phyloP scores from a whole-genome alignment of 176 grass and related monocot species.

The Carex kokanica region DNA sequence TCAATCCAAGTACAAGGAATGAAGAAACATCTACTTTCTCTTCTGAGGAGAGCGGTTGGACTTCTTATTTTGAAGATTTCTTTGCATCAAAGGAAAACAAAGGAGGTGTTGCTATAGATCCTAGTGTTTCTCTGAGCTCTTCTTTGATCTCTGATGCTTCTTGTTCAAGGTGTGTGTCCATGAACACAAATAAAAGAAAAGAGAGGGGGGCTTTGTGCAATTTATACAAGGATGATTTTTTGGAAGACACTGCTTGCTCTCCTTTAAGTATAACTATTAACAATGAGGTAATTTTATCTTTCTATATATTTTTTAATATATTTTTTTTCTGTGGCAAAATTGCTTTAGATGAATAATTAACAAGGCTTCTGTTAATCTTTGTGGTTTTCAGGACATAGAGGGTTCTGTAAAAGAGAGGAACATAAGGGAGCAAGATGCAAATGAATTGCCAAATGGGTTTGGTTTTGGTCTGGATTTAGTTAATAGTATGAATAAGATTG shows the following conservation, averaged over 20 bases:
- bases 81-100: constrained; percentile 12
- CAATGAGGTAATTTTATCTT: constrained; percentile 24
- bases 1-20: background rate
- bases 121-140: background rate
- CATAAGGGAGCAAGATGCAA: constrained; percentile 5
- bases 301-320: background rate
- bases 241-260: constrained; percentile 72
- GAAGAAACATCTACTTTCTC: background rate
- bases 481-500: constrained; percentile 19
- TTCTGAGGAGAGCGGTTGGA: constrained; percentile 70
- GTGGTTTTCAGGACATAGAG: constrained; percentile 17
- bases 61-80: constrained; percentile 56
- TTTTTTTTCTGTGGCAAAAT: background rate
- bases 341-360: background rate
- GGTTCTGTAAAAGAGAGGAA: background rate
- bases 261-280: constrained; percentile 22
- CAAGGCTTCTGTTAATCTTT: background rate
- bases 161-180: background rate
- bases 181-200: constrained; percentile 24
- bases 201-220: background rate
- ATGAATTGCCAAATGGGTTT: constrained; percentile 15
- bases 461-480: constrained; percentile 24
- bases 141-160: constrained; percentile 33
- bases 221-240: constrained; percentile 44
- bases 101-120: background rate